Evolutionary conservation across 2,329 filamentous ascomycete genomes (phyloP).

Genomic region (Nemania sp.): DNA sequence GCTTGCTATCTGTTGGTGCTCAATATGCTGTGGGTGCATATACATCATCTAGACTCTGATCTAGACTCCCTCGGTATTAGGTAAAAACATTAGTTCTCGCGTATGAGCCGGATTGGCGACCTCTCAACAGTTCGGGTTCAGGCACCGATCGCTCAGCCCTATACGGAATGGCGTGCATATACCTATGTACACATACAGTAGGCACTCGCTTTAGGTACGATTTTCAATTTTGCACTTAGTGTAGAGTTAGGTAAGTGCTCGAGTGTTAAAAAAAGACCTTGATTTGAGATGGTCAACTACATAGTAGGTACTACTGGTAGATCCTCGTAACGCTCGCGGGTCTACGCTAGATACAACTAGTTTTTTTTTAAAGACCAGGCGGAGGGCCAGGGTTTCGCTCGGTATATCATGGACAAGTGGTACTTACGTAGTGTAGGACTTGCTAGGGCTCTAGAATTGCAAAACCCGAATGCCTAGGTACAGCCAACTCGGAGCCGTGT

Average conservation of each 20-base stretch:
- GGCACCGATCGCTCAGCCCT: constrained; percentile 26
- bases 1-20: neutral
- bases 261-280: constrained; percentile 6
- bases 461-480: too few relatives aligned
- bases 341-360: constrained; percentile 1
- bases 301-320: neutral
- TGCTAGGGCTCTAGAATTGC: constrained; percentile 17
- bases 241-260: neutral
- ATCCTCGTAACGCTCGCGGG: constrained; percentile 6
- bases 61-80: too few relatives aligned
- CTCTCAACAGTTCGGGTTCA: constrained; percentile 2
- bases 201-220: neutral
- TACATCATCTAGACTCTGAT: too few relatives aligned
- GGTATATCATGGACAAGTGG: neutral
- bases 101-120: neutral
- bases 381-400: neutral
- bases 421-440: constrained; percentile 9
- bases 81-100: neutral
- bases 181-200: neutral
- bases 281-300: constrained; percentile 20
- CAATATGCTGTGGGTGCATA: too few relatives aligned
- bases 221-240: neutral
- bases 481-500: too few relatives aligned
- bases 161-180: constrained; percentile 13
- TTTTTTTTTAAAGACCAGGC: neutral